Base-by-base conservation (phyloP, 441 rosid species). In the Adansonia madagascariensis region DNA sequence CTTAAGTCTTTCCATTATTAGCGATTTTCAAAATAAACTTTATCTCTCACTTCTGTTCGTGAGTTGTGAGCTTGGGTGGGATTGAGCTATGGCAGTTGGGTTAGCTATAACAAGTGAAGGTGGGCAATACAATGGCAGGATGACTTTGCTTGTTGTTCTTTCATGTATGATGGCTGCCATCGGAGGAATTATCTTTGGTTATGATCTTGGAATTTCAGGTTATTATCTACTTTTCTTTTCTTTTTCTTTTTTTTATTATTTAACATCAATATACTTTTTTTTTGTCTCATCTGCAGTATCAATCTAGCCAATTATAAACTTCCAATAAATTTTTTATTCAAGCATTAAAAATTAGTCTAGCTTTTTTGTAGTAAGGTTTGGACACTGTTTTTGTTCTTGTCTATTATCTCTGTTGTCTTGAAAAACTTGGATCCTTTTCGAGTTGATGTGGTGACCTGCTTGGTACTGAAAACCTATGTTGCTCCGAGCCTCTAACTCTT, bases 101-200 rank as follows among this genome's bases (percentile, higher is more conserved):
- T 31, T 63, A 14, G 67, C 67, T 3, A 15, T 35, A 35, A 44
- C 53, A 44, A 66, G 71, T 1, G 76, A 41, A 73, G 85, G 75
- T 5, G 75, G 39, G 20, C 72, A 66, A 3, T 84, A 86, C 80
- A 81, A 77, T 74, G 91, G 90, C 67, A 81, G 75, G 78, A 68
- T 87, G 41, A 90, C 90, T 0, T 39, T 39, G 3, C 83, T 83
- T 15, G 86, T 87, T 1, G 74, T 85, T 15, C 55, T 89, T 15
- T 87, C 91, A 9, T 87, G 91, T 44, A 80, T 85, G 77, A 82
- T 86, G 88, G 94, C 94, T 12, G 90, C 88, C 69, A 83, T 78
- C 75, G 92, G 91, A 65, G 94, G 94, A 35, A 79, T 89, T 24
- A 85, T 88, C 68, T 90, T 88, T 35, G 92, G 94, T 68, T 90